Conservation (phyloP, 1,139 yeast species). For the Pichia kudriavzevii region DNA sequence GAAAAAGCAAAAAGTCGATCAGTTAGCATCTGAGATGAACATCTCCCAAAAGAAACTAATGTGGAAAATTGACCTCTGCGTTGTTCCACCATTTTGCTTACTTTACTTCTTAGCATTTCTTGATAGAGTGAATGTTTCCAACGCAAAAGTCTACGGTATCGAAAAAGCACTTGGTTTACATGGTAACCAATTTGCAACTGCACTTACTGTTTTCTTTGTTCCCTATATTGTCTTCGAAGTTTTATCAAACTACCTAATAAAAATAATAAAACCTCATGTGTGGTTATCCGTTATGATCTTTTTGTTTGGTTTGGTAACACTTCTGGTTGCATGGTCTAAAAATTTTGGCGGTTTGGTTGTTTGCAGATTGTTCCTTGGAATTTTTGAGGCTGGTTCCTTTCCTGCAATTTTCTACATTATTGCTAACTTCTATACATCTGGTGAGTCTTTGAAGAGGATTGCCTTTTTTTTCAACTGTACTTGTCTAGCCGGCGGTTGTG, state of each 20-base stretch:
- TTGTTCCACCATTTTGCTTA: constrained; percentile 64
- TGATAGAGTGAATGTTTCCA: constrained; percentile 69
- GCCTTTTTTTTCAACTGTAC: constrained; percentile 65
- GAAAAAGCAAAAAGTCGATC: constrained; percentile 26
- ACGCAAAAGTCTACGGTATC: constrained; percentile 66
- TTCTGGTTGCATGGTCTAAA: constrained; percentile 59
- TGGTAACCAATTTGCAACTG: constrained; percentile 57
- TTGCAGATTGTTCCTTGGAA: constrained; percentile 57
- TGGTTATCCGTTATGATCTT: constrained; percentile 55
- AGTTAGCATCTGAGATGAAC: constrained; percentile 35
- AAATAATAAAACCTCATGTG: constrained; percentile 53
- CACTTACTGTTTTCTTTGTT: constrained; percentile 66
- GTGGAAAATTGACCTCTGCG: constrained; percentile 57
- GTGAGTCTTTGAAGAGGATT: constrained; percentile 65
- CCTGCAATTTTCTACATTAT: constrained; percentile 67
- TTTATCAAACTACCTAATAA: constrained; percentile 56
- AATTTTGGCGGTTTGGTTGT: constrained; percentile 53
- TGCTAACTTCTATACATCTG: constrained; percentile 47
- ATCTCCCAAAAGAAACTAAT: constrained; percentile 44
- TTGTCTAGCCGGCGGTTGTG: constrained; percentile 74
- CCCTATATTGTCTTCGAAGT: constrained; percentile 66
- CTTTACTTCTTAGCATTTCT: constrained; percentile 62
- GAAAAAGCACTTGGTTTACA: constrained; percentile 41
- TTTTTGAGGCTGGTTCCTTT: constrained; percentile 63
- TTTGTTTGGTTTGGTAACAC: constrained; percentile 52